phyloP scores from a whole-genome alignment of 2,329 filamentous ascomycete species.

The Aspergillus fijiensis region DNA sequence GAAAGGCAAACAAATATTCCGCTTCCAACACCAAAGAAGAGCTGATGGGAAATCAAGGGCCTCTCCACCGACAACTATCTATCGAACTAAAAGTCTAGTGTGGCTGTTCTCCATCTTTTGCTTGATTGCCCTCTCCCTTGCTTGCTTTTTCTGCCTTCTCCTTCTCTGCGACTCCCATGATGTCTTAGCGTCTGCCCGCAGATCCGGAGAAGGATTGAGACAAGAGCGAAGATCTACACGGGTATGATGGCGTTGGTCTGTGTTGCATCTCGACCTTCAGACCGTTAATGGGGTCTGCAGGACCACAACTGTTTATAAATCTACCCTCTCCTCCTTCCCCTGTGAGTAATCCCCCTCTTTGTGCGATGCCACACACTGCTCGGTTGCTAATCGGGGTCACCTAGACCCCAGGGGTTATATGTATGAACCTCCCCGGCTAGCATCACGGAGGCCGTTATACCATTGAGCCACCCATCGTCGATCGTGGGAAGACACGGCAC shows the following conservation, averaged over 20 bases:
- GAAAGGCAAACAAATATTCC: conserved; percentile 2
- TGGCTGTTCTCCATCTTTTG: conserved; percentile 15
- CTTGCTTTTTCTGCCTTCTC: conserved; percentile 15
- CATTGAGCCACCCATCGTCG: conserved; percentile 1
- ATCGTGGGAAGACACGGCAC: background rate
- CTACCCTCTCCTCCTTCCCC: conserved; percentile 11
- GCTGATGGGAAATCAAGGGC: background rate
- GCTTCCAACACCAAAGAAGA: background rate
- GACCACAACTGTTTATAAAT: conserved; percentile 18
- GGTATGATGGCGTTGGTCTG: conserved; percentile 12
- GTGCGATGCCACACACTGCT: conserved; percentile 1
- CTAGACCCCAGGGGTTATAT: conserved; percentile 7
- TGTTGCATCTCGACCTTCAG: conserved; percentile 10
- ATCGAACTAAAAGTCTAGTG: conserved; percentile 10
- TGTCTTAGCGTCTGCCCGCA: conserved; percentile 19
- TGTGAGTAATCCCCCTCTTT: conserved; percentile 1
- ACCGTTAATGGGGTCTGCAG: conserved; percentile 7
- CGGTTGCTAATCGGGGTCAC: background rate
- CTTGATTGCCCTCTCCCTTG: conserved; percentile 24
- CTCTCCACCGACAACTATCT: background rate
- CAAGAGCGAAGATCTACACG: conserved; percentile 19
- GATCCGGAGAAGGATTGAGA: conserved; percentile 23
- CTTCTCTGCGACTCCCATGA: conserved; percentile 10
- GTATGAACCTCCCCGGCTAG: background rate
- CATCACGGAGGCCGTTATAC: conserved; percentile 2